phyloP scores from a whole-genome alignment of 176 grass and related monocot genomes.

The sorghum (Sorghum bicolor) region Sorghum_bicolor_NCBIv3 NC_012871.2:57562001-57562500 shows the following conservation, averaged over 20 bases:
- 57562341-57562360: constrained; percentile 25
- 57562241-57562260: background rate
- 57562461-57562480: background rate
- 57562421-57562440: constrained; percentile 55
- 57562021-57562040: background rate
- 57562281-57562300: constrained; percentile 10
- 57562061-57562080: background rate
- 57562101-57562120: background rate
- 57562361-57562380: constrained; percentile 45
- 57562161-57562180: constrained; percentile 17
- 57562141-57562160: constrained; percentile 39
- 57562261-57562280: background rate
- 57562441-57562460: constrained; percentile 32
- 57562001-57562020: constrained; percentile 32
- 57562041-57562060: background rate
- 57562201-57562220: background rate
- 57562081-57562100: background rate
- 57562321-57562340: constrained; percentile 22
- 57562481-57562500: background rate
- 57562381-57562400: constrained; percentile 69
- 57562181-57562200: constrained; percentile 13
- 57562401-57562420: constrained; percentile 41
- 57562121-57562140: constrained; percentile 62
- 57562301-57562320: constrained; percentile 15
- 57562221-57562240: background rate